These are phyloP conservation scores for Alternaria solani DNA, from an alignment of 2,329 filamentous ascomycete genomes.

Conservation along the genomic window DNA sequence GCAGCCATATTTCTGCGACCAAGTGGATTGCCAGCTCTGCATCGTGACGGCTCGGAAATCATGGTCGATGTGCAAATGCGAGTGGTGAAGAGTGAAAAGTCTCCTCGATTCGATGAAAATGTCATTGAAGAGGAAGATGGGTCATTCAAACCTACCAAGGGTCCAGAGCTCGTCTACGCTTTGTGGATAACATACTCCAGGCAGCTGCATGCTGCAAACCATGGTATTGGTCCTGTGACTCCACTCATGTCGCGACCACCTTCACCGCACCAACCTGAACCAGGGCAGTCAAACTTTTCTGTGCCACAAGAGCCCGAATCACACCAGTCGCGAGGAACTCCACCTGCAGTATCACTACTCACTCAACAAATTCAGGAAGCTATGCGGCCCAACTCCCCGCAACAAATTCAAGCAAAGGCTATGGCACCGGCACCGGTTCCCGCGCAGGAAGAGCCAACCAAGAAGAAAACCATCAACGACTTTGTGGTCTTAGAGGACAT, in stretches of 20 bases:
- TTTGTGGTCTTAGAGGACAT: conserved; percentile 96
- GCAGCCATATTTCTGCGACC: conserved; percentile 82
- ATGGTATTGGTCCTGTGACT: conserved; percentile 68
- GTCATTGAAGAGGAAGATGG: conserved; percentile 67
- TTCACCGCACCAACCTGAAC: conserved; percentile 79
- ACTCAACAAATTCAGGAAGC: conserved; percentile 62
- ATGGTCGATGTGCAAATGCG: conserved; percentile 97
- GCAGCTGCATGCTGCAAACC: conserved; percentile 80
- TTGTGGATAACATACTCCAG: conserved; percentile 97
- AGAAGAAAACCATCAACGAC: conserved; percentile 86
- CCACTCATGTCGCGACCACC: conserved; percentile 72
- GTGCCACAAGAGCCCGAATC: conserved; percentile 48
- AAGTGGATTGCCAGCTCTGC: conserved; percentile 82
- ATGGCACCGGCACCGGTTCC: conserved; percentile 26
- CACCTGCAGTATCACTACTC: conserved; percentile 57
- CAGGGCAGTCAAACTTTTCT: conserved; percentile 68
- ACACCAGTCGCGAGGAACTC: conserved; percentile 44
- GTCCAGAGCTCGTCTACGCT: conserved; percentile 82
- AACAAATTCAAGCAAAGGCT: conserved; percentile 42
- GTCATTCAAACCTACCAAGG: conserved; percentile 58
- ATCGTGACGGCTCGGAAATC: conserved; percentile 89
- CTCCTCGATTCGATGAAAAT: conserved; percentile 61
- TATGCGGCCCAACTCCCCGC: conserved; percentile 56
- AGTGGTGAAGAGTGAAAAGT: conserved; percentile 84
- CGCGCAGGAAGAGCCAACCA: conserved; percentile 30